phyloP scores from a whole-genome alignment of 2,329 filamentous ascomycete genomes.

The Aspergillus chevalieri region DNA sequence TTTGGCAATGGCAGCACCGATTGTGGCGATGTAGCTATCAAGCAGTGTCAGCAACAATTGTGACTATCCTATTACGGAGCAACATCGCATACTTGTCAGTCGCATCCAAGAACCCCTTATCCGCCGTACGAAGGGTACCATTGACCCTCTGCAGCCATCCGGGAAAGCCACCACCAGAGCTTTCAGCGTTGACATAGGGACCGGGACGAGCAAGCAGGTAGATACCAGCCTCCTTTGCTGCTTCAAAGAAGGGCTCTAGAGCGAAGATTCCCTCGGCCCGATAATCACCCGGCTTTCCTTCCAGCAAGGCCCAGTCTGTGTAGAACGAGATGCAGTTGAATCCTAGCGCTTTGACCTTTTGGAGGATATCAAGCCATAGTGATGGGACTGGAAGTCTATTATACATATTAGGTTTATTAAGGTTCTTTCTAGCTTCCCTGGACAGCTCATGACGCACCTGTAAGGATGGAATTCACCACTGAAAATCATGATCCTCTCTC shows the following conservation, averaged over 20 bases:
- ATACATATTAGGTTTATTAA: not conserved
- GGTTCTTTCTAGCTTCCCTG: too few relatives aligned
- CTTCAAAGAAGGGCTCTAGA: slow-evolving; percentile 68
- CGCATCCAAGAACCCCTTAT: slow-evolving; percentile 56
- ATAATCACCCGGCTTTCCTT: slow-evolving; percentile 66
- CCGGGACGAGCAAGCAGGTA: slow-evolving; percentile 69
- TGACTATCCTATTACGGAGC: not conserved
- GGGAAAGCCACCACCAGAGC: slow-evolving; percentile 69
- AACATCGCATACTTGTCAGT: slow-evolving; percentile 53
- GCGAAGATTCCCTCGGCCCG: slow-evolving; percentile 65
- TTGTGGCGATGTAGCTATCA: slow-evolving; percentile 53
- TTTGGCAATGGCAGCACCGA: slow-evolving; percentile 62
- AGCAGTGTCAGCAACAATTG: not conserved
- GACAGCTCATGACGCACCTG: slow-evolving; percentile 29
- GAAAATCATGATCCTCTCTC: slow-evolving; percentile 65
- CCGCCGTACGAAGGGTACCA: slow-evolving; percentile 58
- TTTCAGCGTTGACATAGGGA: slow-evolving; percentile 75
- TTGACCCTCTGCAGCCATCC: slow-evolving; percentile 70
- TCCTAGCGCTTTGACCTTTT: slow-evolving; percentile 75
- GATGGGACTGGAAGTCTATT: slow-evolving; percentile 53
- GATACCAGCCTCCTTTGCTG: slow-evolving; percentile 65
- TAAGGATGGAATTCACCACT: slow-evolving; percentile 70
- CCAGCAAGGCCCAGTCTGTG: slow-evolving; percentile 69
- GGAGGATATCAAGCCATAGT: slow-evolving; percentile 66
- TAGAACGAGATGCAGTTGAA: slow-evolving; percentile 79